Evolutionary conservation across 345 rosid genomes (phyloP), one percentile per base, ranked within the genome.

Genomic region (Salix caprea): DNA sequence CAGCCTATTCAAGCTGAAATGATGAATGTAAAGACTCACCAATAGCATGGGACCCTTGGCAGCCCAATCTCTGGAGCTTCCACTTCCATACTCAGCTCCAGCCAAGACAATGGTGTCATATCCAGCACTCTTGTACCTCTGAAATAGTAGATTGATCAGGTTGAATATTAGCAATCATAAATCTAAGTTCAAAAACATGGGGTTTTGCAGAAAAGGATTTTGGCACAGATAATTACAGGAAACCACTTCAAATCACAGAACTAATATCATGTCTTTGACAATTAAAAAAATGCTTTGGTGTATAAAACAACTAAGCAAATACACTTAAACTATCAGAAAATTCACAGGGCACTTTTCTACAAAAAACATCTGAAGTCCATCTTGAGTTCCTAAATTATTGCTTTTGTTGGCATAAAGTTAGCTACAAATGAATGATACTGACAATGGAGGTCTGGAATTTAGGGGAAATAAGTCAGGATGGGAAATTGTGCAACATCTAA

Each of bases 1-100:
- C 34, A 56, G 26, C 40, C 24, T 67, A 70, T 15, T 71, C 30
- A 83, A 48, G 30, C 40, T 69, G 13, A 19, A 40, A 50, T 65
- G 21, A 60, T 66, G 40, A 32, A 34, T 5, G 36, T 69, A 23
- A 74, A 60, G 54, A 73, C 87, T 77, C 75, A 93, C 99, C 94
- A 90, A 85, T 68, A 96, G 74, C 97, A 94, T 90, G 26, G 99
- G 99, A 78, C 99, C 99, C 88, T 96, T 96, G 68, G 99, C 98
- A 78, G 99, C 99, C 99, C 99, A 96, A 86, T 96, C 99, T 74
- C 99, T 87, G 30, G 99, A 96, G 86, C 99, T 96, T 87, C 99
- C 99, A 77, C 99, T 96, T 83, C 98, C 98, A 67, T 96, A 96
- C 81, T 96, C 99, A 1, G 98, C 97, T 83, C 99, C 98, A 81